These are phyloP conservation scores for Knufia petricola DNA, from an alignment of 2,329 filamentous ascomycete genomes.

Conservation along the genomic window DNA sequence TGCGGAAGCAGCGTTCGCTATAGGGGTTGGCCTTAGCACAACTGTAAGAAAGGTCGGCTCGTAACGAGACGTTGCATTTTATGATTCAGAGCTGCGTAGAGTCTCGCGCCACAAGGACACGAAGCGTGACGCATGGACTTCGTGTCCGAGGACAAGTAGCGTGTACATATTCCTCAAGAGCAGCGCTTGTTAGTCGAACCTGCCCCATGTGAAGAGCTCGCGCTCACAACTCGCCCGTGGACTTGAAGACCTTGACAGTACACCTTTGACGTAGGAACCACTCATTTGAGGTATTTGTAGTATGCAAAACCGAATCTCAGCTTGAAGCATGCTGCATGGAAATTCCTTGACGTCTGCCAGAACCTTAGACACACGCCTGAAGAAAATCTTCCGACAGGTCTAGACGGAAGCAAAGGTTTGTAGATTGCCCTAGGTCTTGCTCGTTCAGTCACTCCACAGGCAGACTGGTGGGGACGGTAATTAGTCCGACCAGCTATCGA, in stretches of 20 bases:
- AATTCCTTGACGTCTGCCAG: constrained; percentile 3
- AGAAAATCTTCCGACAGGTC: neutral
- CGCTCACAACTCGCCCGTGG: neutral
- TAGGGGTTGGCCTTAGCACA: no score
- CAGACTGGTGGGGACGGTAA: neutral
- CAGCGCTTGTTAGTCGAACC: neutral
- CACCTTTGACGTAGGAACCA: neutral
- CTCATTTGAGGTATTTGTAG: neutral
- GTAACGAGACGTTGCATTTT: no score
- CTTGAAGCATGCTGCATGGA: constrained; percentile 4
- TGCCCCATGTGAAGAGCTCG: neutral
- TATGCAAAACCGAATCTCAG: neutral
- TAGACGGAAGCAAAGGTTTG: neutral
- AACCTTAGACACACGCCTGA: neutral
- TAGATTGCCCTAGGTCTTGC: neutral
- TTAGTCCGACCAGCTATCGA: neutral
- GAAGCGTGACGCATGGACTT: neutral
- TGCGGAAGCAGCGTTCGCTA: no score
- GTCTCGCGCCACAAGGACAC: neutral
- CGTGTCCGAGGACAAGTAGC: neutral
- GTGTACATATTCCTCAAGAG: neutral
- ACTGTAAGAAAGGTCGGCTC: no score
- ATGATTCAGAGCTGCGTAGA: no score
- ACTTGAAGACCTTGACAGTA: neutral
- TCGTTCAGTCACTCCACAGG: neutral